These are phyloP conservation scores for Cryphonectria japonica DNA, from an alignment of 2,329 filamentous ascomycete genomes.

Conservation along the genomic window DNA sequence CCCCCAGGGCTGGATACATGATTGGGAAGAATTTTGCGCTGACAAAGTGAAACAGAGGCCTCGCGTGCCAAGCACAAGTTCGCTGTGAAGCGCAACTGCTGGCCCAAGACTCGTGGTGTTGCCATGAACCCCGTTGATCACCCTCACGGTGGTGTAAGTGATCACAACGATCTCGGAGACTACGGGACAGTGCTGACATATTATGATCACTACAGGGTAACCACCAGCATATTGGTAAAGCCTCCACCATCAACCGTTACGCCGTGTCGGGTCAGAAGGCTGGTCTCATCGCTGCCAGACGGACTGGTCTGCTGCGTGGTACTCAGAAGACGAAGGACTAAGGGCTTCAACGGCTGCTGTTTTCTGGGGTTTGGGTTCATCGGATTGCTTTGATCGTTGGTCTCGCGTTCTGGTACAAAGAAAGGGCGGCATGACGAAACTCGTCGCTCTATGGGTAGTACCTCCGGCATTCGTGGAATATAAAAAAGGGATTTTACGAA, in stretches of 20 bases:
- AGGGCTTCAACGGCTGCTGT: constrained; percentile 53
- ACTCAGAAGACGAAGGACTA: constrained; percentile 99
- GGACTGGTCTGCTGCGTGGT: constrained; percentile 99
- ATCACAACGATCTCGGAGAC: constrained; percentile 3
- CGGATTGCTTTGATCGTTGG: constrained; percentile 63
- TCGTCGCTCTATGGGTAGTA: constrained; percentile 30
- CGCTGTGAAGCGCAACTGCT: constrained; percentile 99
- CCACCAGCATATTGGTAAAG: constrained; percentile 99
- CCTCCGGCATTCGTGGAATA: constrained; percentile 53
- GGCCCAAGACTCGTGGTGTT: constrained; percentile 99
- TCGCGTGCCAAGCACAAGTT: constrained; percentile 99
- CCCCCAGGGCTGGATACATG: neutral
- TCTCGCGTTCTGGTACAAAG: constrained; percentile 38
- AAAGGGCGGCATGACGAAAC: constrained; percentile 31
- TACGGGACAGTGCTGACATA: constrained; percentile 46
- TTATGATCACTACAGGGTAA: constrained; percentile 69
- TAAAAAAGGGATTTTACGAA: constrained; percentile 43
- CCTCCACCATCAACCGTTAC: constrained; percentile 98
- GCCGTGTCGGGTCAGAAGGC: constrained; percentile 99
- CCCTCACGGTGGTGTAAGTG: constrained; percentile 86
- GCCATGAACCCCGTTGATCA: constrained; percentile 99
- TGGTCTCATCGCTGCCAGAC: constrained; percentile 99
- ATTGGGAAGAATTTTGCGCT: constrained; percentile 39
- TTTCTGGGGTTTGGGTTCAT: constrained; percentile 67
- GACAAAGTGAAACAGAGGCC: constrained; percentile 72